Conservation (phyloP, 805 yeast species). For the Yarrowia sp. region DNA sequence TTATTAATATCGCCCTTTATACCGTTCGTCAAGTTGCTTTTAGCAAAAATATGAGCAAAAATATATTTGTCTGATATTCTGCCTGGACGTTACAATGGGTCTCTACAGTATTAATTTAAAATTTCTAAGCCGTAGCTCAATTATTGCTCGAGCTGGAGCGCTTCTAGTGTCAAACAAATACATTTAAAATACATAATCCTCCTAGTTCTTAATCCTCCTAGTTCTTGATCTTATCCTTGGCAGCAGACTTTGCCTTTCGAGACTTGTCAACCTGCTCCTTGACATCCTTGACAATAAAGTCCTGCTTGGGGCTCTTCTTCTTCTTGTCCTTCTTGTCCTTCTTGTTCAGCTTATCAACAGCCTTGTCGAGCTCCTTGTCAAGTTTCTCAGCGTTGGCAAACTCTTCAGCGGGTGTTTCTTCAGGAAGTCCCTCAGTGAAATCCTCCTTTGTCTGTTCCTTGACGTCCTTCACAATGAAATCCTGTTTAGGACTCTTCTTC, state of each 20-base stretch:
- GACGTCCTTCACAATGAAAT: conserved; percentile 20
- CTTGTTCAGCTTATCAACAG: background rate
- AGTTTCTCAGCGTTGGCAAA: background rate
- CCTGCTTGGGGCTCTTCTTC: background rate
- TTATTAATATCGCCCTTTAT: too few relatives aligned
- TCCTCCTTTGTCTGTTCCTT: conserved; percentile 26
- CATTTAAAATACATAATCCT: conserved; percentile 7
- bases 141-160: too few relatives aligned
- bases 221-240: conserved; percentile 20
- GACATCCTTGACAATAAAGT: background rate
- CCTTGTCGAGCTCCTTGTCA: background rate
- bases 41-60: too few relatives aligned
- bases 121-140: too few relatives aligned
- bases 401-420: conserved; percentile 17
- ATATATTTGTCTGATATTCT: too few relatives aligned
- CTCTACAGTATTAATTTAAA: too few relatives aligned
- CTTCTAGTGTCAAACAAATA: background rate
- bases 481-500: conserved; percentile 29
- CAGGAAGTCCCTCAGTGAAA: background rate
- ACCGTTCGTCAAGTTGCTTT: too few relatives aligned
- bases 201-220: conserved; percentile 22
- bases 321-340: conserved; percentile 21
- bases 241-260: conserved; percentile 13
- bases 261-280: conserved; percentile 7
- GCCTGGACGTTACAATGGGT: too few relatives aligned